phyloP scores from a whole-genome alignment of 305 asterid species.

The Fraxinus albicans region DNA sequence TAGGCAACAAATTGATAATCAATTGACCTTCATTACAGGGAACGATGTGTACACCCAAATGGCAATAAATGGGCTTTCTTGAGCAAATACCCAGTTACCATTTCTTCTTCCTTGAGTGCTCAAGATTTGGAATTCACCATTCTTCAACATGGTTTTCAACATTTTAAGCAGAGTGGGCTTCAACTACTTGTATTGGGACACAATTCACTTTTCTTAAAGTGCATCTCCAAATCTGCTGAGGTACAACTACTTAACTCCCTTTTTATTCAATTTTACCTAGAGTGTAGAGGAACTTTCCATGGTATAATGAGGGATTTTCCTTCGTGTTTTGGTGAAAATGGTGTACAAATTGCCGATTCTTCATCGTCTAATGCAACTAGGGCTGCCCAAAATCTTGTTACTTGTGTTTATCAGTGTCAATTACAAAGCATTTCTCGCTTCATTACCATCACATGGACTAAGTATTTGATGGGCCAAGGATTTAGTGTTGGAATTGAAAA shows the following conservation, averaged over 20 bases:
- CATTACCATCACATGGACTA: conserved; percentile 63
- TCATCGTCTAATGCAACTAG: conserved; percentile 35
- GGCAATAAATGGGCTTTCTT: not conserved
- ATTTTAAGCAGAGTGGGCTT: not conserved
- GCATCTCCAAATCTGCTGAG: not conserved
- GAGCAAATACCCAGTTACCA: not conserved
- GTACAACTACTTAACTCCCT: not conserved
- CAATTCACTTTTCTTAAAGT: not conserved
- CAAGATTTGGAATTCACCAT: not conserved
- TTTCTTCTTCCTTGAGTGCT: not conserved
- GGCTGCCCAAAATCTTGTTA: conserved; percentile 57
- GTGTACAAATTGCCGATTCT: conserved; percentile 48
- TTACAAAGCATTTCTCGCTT: conserved; percentile 43
- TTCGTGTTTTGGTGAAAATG: conserved; percentile 69
- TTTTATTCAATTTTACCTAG: not conserved
- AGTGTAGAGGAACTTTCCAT: not conserved
- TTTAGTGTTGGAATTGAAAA: conserved; percentile 46
- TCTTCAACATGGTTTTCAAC: not conserved
- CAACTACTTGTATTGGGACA: not conserved
- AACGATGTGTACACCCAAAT: not conserved
- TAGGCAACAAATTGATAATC: not conserved
- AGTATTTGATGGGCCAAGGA: conserved; percentile 60
- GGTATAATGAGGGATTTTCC: conserved; percentile 61
- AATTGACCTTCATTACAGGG: not conserved
- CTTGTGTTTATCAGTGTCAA: conserved; percentile 50